These are phyloP conservation scores for Amaranthus hypochondriacus DNA, from an alignment of 148 eudicot genomes.

Conservation along the genomic window DNA sequence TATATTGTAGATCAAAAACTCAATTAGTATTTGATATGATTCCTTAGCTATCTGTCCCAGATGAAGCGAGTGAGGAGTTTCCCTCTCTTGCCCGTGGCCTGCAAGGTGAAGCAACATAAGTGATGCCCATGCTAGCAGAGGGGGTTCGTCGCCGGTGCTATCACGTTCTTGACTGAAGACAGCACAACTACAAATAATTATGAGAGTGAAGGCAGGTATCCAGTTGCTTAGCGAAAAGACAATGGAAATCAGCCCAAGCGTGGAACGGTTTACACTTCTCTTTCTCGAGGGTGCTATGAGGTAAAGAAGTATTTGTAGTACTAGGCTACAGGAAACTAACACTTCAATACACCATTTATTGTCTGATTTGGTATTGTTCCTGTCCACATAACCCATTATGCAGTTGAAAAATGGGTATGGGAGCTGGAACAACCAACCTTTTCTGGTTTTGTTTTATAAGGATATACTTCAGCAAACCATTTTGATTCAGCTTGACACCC, in stretches of 20 bases:
- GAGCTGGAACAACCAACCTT: too few relatives aligned
- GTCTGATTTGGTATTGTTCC: not conserved
- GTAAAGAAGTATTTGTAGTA: not conserved
- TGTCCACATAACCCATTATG: not conserved
- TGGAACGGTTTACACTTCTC: not conserved
- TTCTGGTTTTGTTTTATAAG: too few relatives aligned
- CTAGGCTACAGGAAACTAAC: not conserved
- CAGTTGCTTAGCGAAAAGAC: not conserved
- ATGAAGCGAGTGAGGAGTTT: not conserved
- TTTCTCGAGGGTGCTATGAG: not conserved
- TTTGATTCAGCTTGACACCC: too few relatives aligned
- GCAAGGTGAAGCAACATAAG: not conserved
- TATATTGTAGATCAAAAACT: not conserved
- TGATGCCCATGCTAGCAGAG: not conserved
- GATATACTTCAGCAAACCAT: too few relatives aligned
- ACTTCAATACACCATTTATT: not conserved
- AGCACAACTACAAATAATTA: not conserved
- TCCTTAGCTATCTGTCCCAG: not conserved
- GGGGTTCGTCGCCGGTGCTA: not conserved
- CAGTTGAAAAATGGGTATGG: too few relatives aligned
- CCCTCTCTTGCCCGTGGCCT: not conserved
- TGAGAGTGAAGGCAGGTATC: not conserved
- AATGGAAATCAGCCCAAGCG: not conserved
- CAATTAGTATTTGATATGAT: not conserved
- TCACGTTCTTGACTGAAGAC: not conserved